Evolutionary conservation across 768 basidiomycete genomes (phyloP).

Genomic region (Candolleomyces aberdarensis): DNA sequence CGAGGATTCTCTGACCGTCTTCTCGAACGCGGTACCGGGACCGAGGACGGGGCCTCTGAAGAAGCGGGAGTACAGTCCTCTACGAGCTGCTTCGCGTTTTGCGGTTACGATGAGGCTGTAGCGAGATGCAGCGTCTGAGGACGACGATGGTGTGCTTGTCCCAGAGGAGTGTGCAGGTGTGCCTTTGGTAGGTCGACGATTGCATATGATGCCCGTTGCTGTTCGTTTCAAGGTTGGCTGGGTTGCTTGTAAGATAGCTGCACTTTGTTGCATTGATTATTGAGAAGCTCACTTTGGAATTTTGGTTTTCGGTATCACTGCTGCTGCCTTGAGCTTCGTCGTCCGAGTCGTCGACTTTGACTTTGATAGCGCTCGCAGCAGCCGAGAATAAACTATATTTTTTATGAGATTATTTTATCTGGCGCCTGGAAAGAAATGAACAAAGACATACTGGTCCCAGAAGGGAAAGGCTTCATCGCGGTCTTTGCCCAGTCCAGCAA

Average conservation of each 20-base stretch:
- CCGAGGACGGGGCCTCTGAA: slow-evolving; percentile 73
- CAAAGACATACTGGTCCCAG: slow-evolving; percentile 87
- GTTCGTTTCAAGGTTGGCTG: slow-evolving; percentile 49
- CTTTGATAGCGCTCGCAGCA: slow-evolving; percentile 78
- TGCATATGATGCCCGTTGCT: slow-evolving; percentile 72
- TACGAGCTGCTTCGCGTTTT: slow-evolving; percentile 75
- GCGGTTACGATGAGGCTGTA: slow-evolving; percentile 58
- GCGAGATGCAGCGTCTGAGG: slow-evolving; percentile 21
- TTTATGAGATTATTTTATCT: neutral
- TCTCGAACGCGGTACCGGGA: slow-evolving; percentile 31
- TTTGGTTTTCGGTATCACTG: slow-evolving; percentile 6
- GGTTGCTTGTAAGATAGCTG: neutral
- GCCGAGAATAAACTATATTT: slow-evolving; percentile 69
- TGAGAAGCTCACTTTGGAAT: slow-evolving; percentile 15
- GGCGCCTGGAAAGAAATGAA: neutral
- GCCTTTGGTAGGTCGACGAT: slow-evolving; percentile 54
- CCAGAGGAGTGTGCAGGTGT: slow-evolving; percentile 43
- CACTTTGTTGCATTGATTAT: neutral
- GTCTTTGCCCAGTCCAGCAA: slow-evolving; percentile 89
- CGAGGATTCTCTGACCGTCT: slow-evolving; percentile 16
- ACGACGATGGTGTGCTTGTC: slow-evolving; percentile 34
- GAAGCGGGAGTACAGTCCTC: slow-evolving; percentile 75
- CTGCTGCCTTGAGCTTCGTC: slow-evolving; percentile 43
- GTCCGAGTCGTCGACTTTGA: slow-evolving; percentile 52
- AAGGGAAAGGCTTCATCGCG: slow-evolving; percentile 95